phyloP scores from a whole-genome alignment of 2,329 filamentous ascomycete genomes.

The Cadophora sp. region DNA sequence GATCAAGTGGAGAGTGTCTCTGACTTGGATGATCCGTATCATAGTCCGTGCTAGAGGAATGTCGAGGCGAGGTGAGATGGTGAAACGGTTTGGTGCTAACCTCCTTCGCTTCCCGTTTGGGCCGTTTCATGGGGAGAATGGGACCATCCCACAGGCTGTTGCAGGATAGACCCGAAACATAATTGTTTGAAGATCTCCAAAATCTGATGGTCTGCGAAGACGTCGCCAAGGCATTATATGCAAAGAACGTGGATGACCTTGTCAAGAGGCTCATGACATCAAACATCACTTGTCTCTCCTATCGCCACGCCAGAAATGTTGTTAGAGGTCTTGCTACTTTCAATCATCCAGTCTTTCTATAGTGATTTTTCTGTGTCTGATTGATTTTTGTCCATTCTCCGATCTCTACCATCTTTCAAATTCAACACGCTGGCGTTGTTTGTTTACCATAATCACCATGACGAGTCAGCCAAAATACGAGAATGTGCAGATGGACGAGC shows the following conservation, averaged over 20 bases:
- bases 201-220: neutral
- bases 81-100: conserved; percentile 5
- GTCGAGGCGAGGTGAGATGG: neutral
- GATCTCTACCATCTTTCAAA: neutral
- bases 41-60: conserved; percentile 2
- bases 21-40: neutral
- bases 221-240: neutral
- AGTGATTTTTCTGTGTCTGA: neutral
- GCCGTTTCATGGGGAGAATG: conserved; percentile 8
- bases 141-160: neutral
- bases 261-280: neutral
- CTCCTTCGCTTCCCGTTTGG: neutral
- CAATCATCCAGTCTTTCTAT: neutral
- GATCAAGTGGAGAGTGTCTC: neutral
- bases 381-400: neutral
- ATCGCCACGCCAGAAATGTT: neutral
- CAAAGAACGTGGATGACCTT: neutral
- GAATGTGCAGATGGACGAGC: conserved; percentile 41
- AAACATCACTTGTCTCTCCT: conserved; percentile 11
- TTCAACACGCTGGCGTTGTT: conserved; percentile 12
- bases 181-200: conserved; percentile 14
- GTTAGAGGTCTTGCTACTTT: neutral
- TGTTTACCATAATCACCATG: conserved; percentile 17
- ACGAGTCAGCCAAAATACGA: conserved; percentile 25
- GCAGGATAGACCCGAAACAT: neutral